Evolutionary conservation across 768 basidiomycete genomes (phyloP).

Genomic region (Russula brevipes): DNA sequence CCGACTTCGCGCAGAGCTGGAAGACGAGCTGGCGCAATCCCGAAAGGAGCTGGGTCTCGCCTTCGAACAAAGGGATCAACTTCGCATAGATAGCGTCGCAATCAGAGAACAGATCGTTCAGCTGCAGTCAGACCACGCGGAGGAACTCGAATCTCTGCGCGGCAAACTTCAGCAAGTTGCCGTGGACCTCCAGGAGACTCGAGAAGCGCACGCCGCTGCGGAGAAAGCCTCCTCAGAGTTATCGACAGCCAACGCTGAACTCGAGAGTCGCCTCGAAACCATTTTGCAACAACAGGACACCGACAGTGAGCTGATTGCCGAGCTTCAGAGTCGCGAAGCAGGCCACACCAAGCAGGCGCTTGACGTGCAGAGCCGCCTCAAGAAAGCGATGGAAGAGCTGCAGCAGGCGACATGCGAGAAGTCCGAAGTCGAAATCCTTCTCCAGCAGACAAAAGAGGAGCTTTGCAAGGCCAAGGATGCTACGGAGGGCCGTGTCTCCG

Average conservation of each 20-base stretch:
- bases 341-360: background rate
- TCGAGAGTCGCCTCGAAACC: conserved; percentile 16
- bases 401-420: conserved; percentile 7
- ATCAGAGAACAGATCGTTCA: conserved; percentile 15
- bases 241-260: conserved; percentile 13
- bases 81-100: conserved; percentile 3
- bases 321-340: conserved; percentile 5
- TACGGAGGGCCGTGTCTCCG: conserved; percentile 10
- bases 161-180: conserved; percentile 24
- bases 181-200: conserved; percentile 24
- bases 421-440: conserved; percentile 12
- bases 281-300: conserved; percentile 10
- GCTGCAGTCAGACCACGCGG: conserved; percentile 15
- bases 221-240: conserved; percentile 33
- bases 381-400: conserved; percentile 8
- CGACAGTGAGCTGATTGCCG: background rate
- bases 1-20: conserved; percentile 8
- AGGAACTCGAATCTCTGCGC: conserved; percentile 27
- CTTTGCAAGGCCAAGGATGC: conserved; percentile 1
- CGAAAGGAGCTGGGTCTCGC: conserved; percentile 25
- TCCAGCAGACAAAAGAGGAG: conserved; percentile 1
- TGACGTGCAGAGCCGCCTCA: conserved; percentile 16
- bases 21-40: conserved; percentile 24
- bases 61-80: conserved; percentile 16
- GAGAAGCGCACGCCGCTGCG: conserved; percentile 24